Base-by-base conservation (phyloP, 2,329 filamentous ascomycete species). In the Monosporascus sp. region DNA sequence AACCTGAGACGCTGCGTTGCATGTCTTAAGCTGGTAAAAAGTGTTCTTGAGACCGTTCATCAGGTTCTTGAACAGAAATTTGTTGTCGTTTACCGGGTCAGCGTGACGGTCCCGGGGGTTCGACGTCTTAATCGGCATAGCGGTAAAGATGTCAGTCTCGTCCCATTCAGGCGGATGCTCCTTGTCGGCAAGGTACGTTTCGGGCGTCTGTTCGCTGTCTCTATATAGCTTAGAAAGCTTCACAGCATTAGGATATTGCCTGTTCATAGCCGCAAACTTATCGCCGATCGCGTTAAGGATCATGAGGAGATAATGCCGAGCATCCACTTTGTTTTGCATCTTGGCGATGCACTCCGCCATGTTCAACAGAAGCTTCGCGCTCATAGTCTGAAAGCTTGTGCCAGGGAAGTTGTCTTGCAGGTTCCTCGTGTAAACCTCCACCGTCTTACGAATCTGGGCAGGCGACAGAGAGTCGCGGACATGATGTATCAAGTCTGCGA, bases 351-450 rank as follows among this genome's bases (percentile, higher is more conserved):
- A 96, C 65, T 99, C 95, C 0, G 93, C 94, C 91, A 99, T 95
- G 69, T 99, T 99, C 14, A 99, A 78, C 1, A 99, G 77, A 3
- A 99, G 78, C 71, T 97, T 99, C 0, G 94, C 95, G 64, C 94
- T 97, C 94, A 99, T 99, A 0, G 94, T 99, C 71, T 99, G 95
- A 67, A 99, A 99, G 71, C 93, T 99, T 0, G 95, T 97, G 8
- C 95, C 95, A 0, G 94, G 95, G 58, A 96, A 96, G 59, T 90
- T 91, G 69, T 97, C 94, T 66, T 96, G 91, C 22, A 99, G 76
- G 64, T 97, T 97, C 66, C 88, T 91, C 1, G 95, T 97, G 71
- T 99, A 99, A 4, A 99, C 94, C 67, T 96, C 90, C 9, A 99
- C 91, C 0, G 95, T 97, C 66, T 92, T 90, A 47, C 92, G 85